Base-by-base conservation (phyloP, 352 stramenopile genomes). In the Phytophthora capsici region DNA sequence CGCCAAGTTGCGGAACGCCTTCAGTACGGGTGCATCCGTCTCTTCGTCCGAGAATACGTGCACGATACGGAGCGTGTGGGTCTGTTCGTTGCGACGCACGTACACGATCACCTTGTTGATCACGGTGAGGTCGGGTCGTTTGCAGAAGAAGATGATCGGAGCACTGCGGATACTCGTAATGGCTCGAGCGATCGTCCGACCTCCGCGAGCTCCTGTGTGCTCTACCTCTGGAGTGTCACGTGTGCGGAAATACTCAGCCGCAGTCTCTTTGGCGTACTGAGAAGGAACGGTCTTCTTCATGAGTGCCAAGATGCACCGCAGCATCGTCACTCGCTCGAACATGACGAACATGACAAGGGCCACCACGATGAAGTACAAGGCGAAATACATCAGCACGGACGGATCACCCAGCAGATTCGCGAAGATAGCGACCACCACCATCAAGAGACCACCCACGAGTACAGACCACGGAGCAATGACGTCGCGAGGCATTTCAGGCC, bases 101-200 rank as follows among this genome's bases (percentile, higher is more conserved):
- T 97, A 97, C 3, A 93, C 62, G 34, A 97, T 73, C 2, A 89
- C 89, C 66, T 97, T 97, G 78, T 97, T 97, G 60, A 97, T 71
- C 41, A 89, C 74, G 63, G 90, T 80, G 8, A 96, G 59, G 63
- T 97, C 82, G 34, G 87, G 78, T 4, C 71, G 38, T 77, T 97
- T 97, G 74, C 71, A 86, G 64, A 95, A 96, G 72, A 96, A 97
- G 20, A 97, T 58, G 63, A 94, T 88, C 0, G 88, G 88, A 20
- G 69, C 52, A 7, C 73, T 51, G 54, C 83, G 69, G 68, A 86
- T 80, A 34, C 67, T 60, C 23, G 66, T n/a, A 57, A 88, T 80
- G 6, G 67, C 61, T 19, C 68, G 63, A 12, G 77, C 66, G 30
- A 87, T 78, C 26, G 73, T 84, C 30, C 72, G 73, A 9, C 78